A percentile compares a stretch with the other conserved stretches of the same genome.
Evolutionary conservation across 2,329 filamentous ascomycete species (phyloP).

Genomic region (Rhinocladiella mackenziei): DNA sequence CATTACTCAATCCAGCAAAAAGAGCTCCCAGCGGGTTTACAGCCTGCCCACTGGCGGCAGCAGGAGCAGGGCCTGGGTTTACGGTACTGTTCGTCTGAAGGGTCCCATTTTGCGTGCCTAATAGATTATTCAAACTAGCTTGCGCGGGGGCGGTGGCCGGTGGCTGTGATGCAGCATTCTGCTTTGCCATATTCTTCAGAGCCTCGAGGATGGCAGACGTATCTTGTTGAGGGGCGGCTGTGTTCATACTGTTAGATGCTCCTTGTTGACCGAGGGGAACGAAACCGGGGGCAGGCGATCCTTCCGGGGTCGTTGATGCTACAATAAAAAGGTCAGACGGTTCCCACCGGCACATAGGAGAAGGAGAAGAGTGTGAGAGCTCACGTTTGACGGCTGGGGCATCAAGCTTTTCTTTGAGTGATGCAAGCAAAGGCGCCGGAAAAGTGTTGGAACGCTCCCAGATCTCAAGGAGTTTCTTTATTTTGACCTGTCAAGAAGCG

Average conservation of each 20-base stretch:
- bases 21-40: slow-evolving; percentile 57
- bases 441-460: slow-evolving; percentile 97
- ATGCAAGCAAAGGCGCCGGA: slow-evolving; percentile 70
- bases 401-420: slow-evolving; percentile 77
- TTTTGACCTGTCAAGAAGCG: slow-evolving; percentile 78
- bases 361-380: slow-evolving; percentile 28
- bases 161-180: slow-evolving; percentile 56
- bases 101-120: slow-evolving; percentile 47
- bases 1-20: slow-evolving; percentile 44
- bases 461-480: slow-evolving; percentile 91
- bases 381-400: slow-evolving; percentile 61
- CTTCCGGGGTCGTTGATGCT: slow-evolving; percentile 59
- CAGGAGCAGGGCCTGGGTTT: slow-evolving; percentile 43
- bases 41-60: slow-evolving; percentile 49
- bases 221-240: slow-evolving; percentile 46
- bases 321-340: slow-evolving; percentile 10
- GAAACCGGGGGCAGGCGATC: slow-evolving; percentile 46
- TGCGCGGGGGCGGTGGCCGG: slow-evolving; percentile 36
- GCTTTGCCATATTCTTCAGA: slow-evolving; percentile 74
- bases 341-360: neutral
- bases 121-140: slow-evolving; percentile 47
- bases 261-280: slow-evolving; percentile 38
- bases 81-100: slow-evolving; percentile 38
- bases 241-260: slow-evolving; percentile 25
- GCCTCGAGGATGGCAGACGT: slow-evolving; percentile 69